Evolutionary conservation across 805 yeast species (phyloP), one percentile per base, ranked within the genome.

Genomic region (Starmerella kuoi): DNA sequence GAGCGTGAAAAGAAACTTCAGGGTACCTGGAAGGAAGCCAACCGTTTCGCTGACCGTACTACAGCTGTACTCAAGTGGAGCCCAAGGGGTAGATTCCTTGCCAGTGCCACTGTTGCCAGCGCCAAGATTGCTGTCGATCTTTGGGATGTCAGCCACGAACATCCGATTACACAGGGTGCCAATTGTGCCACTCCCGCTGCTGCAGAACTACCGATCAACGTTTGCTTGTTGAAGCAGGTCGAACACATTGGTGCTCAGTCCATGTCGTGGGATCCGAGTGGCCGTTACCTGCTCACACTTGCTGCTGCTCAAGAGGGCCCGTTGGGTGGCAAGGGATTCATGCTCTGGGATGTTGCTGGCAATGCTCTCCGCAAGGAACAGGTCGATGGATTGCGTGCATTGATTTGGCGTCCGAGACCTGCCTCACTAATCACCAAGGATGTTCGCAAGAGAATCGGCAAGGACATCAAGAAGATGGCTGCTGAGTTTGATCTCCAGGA

Each of bases 381-480:
- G 20, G 62, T 83, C 47, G 91, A 83, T 55, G 81, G 78, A 42
- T 85, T 91, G 74, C 82, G 77, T 65, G 87, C 82, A 48, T 83
- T 88, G 57, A 69, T 75, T 48, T 91, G 99, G 99, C 82, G 99
- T 70, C 97, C 97, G 57, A 79, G 98, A 67, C 98, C 98, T 39
- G 74, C 73, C 17, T 71, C 86, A 2, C 63, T 78, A 51, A 74
- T 91, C 59, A 68, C 77, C 47, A 76, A 78, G 55, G 79, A 76
- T 52, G 93, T 84, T 62, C 76, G 76, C 69, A 84, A 85, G 79
- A 80, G 79, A 72, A 85, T 91, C 49, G 75, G 84, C 69, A 82
- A 83, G 80, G 80, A 80, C 67, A 67, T 88, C 68, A 76, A 79
- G 61, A 88, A 83, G 64, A 84, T 81, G 72, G 71, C 86, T 55